phyloP scores from a whole-genome alignment of 2,329 filamentous ascomycete genomes.

The Alternaria consortialis region DNA sequence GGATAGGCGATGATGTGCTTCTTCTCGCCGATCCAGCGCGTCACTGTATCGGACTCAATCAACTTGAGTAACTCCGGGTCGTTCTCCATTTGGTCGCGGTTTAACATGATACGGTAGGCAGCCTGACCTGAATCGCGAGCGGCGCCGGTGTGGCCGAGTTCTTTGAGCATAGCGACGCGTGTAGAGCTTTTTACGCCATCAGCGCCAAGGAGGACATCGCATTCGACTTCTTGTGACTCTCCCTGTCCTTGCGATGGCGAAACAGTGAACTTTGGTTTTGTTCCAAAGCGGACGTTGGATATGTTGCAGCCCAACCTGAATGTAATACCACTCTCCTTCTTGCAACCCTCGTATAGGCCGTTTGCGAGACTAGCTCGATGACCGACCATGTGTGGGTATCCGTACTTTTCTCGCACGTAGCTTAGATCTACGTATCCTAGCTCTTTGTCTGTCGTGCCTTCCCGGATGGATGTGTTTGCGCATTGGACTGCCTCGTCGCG shows the following conservation, averaged over 20 bases:
- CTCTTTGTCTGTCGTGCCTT: conserved; percentile 74
- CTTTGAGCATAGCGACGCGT: conserved; percentile 63
- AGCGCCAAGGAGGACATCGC: conserved; percentile 56
- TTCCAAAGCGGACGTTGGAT: conserved; percentile 63
- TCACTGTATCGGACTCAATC: conserved; percentile 72
- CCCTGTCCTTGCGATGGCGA: conserved; percentile 62
- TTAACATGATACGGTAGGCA: conserved; percentile 81
- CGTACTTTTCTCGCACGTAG: conserved; percentile 73
- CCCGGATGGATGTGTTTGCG: conserved; percentile 75
- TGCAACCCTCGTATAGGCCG: conserved; percentile 75
- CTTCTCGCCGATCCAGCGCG: conserved; percentile 78
- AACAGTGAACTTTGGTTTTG: conserved; percentile 68
- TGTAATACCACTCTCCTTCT: conserved; percentile 66
- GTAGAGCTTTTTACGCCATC: conserved; percentile 61
- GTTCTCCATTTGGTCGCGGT: conserved; percentile 69
- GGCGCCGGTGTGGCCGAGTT: conserved; percentile 61
- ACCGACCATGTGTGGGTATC: conserved; percentile 81
- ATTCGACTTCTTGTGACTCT: conserved; percentile 62
- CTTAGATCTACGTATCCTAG: conserved; percentile 74
- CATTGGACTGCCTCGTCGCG: conserved; percentile 75
- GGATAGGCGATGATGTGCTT: conserved; percentile 83
- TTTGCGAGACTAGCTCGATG: conserved; percentile 77
- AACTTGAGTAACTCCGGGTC: conserved; percentile 74
- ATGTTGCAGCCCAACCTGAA: conserved; percentile 73
- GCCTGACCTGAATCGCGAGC: conserved; percentile 77